phyloP scores from a whole-genome alignment of 208 protist genomes.

The Trypanosoma conorhini region DNA sequence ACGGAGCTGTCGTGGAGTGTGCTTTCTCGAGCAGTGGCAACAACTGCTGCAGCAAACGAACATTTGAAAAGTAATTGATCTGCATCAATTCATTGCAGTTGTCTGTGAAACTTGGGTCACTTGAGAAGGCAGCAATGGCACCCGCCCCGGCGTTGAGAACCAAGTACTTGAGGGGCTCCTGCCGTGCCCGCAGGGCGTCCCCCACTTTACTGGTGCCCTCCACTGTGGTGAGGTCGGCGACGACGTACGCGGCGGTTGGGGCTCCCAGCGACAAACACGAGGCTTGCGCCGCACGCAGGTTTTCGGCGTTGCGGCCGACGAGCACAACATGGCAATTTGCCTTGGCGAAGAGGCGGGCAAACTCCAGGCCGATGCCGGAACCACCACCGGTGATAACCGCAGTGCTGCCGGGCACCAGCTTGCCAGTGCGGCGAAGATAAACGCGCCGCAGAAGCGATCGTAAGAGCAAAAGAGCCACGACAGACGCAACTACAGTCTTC shows the following conservation, averaged over 20 bases:
- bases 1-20: slow-evolving; percentile 39
- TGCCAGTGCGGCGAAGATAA: slow-evolving; percentile 22
- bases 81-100: slow-evolving; percentile 76
- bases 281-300: slow-evolving; percentile 37
- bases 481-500: background rate
- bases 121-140: slow-evolving; percentile 70
- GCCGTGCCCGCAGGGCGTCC: slow-evolving; percentile 12
- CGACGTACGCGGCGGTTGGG: slow-evolving; percentile 47
- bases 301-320: slow-evolving; percentile 60
- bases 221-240: slow-evolving; percentile 58
- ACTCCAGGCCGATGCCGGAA: slow-evolving; percentile 68
- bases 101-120: slow-evolving; percentile 43
- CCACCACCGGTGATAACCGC: slow-evolving; percentile 83
- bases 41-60: slow-evolving; percentile 69
- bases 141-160: slow-evolving; percentile 84
- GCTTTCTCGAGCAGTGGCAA: slow-evolving; percentile 49
- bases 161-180: slow-evolving; percentile 53
- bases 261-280: slow-evolving; percentile 49
- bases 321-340: slow-evolving; percentile 65
- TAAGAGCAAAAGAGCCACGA: slow-evolving; percentile 32
- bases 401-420: slow-evolving; percentile 44
- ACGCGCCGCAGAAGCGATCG: slow-evolving; percentile 26
- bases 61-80: slow-evolving; percentile 89
- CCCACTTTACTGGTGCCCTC: slow-evolving; percentile 43
- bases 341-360: slow-evolving; percentile 53